Evolutionary conservation across 1,139 yeast genomes (phyloP), one percentile per base, ranked within the genome.

Genomic region (Oligophagozyma castellii): DNA sequence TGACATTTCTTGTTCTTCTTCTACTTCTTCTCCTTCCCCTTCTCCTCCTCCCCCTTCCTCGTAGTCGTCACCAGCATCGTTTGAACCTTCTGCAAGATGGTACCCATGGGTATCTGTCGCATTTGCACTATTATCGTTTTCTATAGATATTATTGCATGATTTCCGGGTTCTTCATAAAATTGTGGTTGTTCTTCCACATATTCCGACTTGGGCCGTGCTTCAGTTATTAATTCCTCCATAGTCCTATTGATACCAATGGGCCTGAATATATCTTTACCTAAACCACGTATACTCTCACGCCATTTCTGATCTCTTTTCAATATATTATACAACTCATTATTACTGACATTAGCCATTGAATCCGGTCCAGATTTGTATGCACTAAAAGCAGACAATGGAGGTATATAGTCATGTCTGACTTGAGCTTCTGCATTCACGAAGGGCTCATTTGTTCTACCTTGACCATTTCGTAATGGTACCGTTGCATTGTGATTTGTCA

Each of bases 211-310:
- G 10, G 20, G 8, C 10, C 10, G 8, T 7, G 7, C 8, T 10
- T 18, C 20, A 18, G 7, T 18, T 21, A 36, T 35, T 12, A 35
- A 23, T 22, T 38, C 37, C 15, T 35, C 29, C 40, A 42, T 28
- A 2, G 49, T 45, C 16, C 38, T 39, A 4, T 31, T 36, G 6
- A 47, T 33, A 6, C 55, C 55, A 16, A 50, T 38, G 3, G 55
- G 51, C 21, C 36, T 33, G 7, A 51, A 34, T 19, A 27, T 24
- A 20, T 39, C 33, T 35, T 38, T 34, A 2, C 55, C 55, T 7
- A 45, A 20, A 12, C 35, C 36, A 14, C 46, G 27, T 19, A 44
- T 36, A 16, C 34, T 30, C 8, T 32, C 25, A 19, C 33, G 16
- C 22, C 35, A 28, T 16, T 26, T 30, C 32, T 26, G 31, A 12